Percentiles rank a stretch among this genome's conserved stretches.
Evolutionary conservation across 2,329 filamentous ascomycete genomes (phyloP).

Genomic region (Pseudofabraea citricarpa): DNA sequence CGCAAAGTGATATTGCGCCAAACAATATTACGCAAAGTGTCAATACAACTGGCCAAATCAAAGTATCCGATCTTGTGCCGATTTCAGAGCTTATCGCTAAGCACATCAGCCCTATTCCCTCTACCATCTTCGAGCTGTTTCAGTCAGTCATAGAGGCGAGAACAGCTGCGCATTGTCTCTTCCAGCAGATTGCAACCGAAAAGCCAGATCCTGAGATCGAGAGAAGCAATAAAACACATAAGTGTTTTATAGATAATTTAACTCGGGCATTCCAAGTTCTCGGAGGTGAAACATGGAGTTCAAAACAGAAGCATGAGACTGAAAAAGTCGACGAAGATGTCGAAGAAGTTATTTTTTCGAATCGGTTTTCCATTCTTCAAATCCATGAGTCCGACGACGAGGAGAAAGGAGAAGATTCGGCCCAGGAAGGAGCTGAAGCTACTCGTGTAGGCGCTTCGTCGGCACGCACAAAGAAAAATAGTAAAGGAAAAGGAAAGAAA

Average conservation of each 20-base stretch:
- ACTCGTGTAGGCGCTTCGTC: constrained; percentile 4
- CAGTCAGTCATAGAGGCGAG: constrained; percentile 19
- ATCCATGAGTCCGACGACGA: constrained; percentile 13
- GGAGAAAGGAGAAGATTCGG: constrained; percentile 12
- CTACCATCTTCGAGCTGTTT: constrained; percentile 32
- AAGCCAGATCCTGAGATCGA: constrained; percentile 13
- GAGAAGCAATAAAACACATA: constrained; percentile 11
- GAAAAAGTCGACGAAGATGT: neutral
- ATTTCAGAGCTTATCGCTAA: constrained; percentile 36
- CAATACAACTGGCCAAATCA: constrained; percentile 35
- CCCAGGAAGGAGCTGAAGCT: constrained; percentile 13
- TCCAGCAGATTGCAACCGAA: constrained; percentile 6
- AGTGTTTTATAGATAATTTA: constrained; percentile 11
- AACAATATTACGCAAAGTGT: constrained; percentile 8
- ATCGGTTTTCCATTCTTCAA: constrained; percentile 23
- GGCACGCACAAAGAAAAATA: constrained; percentile 14
- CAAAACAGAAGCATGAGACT: constrained; percentile 21
- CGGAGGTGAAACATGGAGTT: constrained; percentile 14
- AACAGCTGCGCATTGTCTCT: constrained; percentile 6
- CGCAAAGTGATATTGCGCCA: too few species aligned
- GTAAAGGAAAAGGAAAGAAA: constrained; percentile 19
- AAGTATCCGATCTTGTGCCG: constrained; percentile 30
- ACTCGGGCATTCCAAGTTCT: constrained; percentile 10
- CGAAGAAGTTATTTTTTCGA: constrained; percentile 15
- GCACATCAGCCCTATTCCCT: constrained; percentile 27